Evolutionary conservation across 2,329 filamentous ascomycete genomes (phyloP).

Genomic region (Nothophaeocryptopus gaeumannii): DNA sequence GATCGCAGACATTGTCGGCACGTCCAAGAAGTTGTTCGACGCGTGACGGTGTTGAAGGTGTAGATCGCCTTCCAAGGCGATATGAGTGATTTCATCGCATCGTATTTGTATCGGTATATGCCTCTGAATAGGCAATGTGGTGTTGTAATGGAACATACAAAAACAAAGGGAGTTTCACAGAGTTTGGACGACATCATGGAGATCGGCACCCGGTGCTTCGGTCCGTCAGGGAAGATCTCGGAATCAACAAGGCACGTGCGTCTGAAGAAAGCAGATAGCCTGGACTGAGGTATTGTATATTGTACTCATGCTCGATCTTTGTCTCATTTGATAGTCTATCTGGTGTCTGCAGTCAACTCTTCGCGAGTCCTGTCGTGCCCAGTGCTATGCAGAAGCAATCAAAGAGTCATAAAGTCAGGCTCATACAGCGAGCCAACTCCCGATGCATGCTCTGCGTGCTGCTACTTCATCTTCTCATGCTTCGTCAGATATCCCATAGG

Average conservation of each 20-base stretch:
- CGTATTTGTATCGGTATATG: constrained; percentile 6
- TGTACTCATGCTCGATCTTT: too few species aligned
- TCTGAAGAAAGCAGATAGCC: background rate
- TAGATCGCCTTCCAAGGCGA: constrained; percentile 20
- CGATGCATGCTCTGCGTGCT: too few species aligned
- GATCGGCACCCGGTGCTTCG: background rate
- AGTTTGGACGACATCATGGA: constrained; percentile 1
- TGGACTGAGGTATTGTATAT: too few species aligned
- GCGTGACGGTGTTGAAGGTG: constrained; percentile 5
- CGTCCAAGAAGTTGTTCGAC: constrained; percentile 17
- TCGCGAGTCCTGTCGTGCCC: too few species aligned
- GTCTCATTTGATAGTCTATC: too few species aligned
- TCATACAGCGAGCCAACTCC: too few species aligned
- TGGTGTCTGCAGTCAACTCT: too few species aligned
- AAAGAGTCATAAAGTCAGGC: too few species aligned
- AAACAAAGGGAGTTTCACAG: background rate
- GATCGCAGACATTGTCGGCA: constrained; percentile 27
- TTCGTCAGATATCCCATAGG: background rate
- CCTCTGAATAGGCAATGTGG: constrained; percentile 8
- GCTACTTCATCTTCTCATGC: background rate
- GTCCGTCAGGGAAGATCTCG: too few species aligned
- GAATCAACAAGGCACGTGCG: background rate
- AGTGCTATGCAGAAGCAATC: too few species aligned
- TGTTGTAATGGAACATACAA: background rate
- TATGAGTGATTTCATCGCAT: constrained; percentile 27